Conservation (phyloP, 2,329 filamentous ascomycete genomes). For the Neodidymelliopsis sp. region DNA sequence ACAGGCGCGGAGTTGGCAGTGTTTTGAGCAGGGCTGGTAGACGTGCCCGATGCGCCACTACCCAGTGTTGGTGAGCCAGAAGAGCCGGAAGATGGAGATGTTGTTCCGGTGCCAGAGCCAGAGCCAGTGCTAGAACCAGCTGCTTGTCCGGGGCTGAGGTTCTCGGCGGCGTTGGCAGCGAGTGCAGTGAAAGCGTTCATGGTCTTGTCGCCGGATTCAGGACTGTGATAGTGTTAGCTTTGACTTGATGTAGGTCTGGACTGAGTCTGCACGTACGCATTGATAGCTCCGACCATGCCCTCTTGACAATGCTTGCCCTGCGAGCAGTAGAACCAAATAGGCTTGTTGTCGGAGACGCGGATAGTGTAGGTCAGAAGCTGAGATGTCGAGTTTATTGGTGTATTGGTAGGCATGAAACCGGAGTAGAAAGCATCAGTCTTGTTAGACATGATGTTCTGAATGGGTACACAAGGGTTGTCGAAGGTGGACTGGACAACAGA, state of each 20-base stretch:
- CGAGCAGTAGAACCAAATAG: conserved; percentile 82
- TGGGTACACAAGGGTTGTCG: conserved; percentile 72
- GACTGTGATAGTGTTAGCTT: conserved; percentile 34
- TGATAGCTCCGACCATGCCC: conserved; percentile 80
- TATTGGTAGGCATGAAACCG: conserved; percentile 69
- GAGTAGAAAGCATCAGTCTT: conserved; percentile 66
- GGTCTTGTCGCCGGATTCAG: conserved; percentile 47
- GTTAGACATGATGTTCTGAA: conserved; percentile 54
- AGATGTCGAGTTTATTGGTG: conserved; percentile 26
- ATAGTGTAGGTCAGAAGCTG: conserved; percentile 74
- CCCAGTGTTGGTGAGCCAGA: conserved; percentile 17
- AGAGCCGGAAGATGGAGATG: conserved; percentile 19
- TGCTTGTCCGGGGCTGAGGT: conserved; percentile 51
- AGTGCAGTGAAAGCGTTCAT: conserved; percentile 45
- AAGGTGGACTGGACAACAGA: conserved; percentile 81
- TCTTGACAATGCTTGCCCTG: conserved; percentile 76
- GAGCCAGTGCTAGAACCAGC: conserved; percentile 25
- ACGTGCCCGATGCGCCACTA: conserved; percentile 19
- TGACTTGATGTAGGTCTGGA: not conserved
- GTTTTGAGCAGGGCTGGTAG: conserved; percentile 31
- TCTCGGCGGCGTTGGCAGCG: conserved; percentile 50
- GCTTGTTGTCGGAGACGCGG: conserved; percentile 71
- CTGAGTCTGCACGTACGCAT: conserved; percentile 64
- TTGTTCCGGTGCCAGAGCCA: conserved; percentile 19
- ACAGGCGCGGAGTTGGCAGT: conserved; percentile 37